These are phyloP conservation scores for Selenicereus undatus DNA, from an alignment of 148 eudicot genomes.

Conservation along the genomic window DNA sequence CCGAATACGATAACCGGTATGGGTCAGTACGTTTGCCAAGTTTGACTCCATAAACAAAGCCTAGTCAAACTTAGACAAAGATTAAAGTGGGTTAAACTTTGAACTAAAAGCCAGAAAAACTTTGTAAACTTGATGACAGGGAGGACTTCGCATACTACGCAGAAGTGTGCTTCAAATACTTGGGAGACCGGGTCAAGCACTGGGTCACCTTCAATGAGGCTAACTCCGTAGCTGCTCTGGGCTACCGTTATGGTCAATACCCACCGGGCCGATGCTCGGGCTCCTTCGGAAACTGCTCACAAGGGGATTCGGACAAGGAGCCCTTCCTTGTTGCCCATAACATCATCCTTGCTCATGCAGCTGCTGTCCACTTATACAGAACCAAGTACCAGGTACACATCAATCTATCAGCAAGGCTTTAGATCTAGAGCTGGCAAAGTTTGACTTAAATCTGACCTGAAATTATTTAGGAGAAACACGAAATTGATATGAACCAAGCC, in stretches of 20 bases:
- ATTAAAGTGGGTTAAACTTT: too few relatives aligned
- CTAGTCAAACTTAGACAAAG: too few relatives aligned
- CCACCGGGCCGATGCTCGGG: constrained; percentile 68
- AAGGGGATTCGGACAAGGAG: constrained; percentile 64
- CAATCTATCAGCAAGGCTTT: background rate
- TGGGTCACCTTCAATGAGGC: constrained; percentile 79
- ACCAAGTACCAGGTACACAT: constrained; percentile 53
- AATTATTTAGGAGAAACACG: too few relatives aligned
- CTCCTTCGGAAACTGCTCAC: constrained; percentile 52
- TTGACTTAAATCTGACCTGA: too few relatives aligned
- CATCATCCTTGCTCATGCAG: constrained; percentile 61
- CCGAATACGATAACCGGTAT: too few relatives aligned
- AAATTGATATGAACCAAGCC: too few relatives aligned
- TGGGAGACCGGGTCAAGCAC: constrained; percentile 57
- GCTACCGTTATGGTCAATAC: constrained; percentile 50
- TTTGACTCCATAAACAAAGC: too few relatives aligned
- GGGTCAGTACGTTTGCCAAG: too few relatives aligned
- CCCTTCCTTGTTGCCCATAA: constrained; percentile 72
- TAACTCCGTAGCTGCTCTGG: constrained; percentile 38
- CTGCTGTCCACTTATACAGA: constrained; percentile 48
- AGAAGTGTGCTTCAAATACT: constrained; percentile 51
- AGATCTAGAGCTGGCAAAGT: too few relatives aligned
- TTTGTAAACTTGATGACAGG: constrained; percentile 28
- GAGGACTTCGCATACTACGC: constrained; percentile 58
- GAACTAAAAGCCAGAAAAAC: too few relatives aligned